Evolutionary conservation across 2,329 filamentous ascomycete genomes (phyloP).

Genomic region (Clonostachys rosea): DNA sequence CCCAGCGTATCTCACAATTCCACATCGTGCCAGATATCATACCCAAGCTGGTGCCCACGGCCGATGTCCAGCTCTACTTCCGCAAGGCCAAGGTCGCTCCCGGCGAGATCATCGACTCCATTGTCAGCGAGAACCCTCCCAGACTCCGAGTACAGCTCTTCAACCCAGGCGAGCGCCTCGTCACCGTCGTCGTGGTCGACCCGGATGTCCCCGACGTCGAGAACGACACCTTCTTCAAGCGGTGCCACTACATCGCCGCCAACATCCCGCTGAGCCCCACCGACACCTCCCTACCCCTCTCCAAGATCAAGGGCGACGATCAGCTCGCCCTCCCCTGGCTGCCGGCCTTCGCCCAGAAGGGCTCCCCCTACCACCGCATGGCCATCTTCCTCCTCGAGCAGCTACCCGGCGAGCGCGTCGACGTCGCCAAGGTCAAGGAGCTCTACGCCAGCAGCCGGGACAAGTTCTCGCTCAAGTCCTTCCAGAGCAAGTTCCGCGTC

Average conservation of each 20-base stretch:
- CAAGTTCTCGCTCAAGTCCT: conserved; percentile 69
- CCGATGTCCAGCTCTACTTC: conserved; percentile 81
- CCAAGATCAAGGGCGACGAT: conserved; percentile 49
- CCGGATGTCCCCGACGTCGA: conserved; percentile 81
- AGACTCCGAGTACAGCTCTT: conserved; percentile 83
- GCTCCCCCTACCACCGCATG: conserved; percentile 85
- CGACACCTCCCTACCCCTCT: conserved; percentile 60
- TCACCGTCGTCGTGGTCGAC: conserved; percentile 83
- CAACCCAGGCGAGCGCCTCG: conserved; percentile 72
- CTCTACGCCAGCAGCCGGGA: conserved; percentile 47
- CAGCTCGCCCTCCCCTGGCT: conserved; percentile 79
- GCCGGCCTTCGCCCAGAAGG: conserved; percentile 83
- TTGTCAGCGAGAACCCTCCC: conserved; percentile 67
- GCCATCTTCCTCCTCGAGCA: conserved; percentile 83
- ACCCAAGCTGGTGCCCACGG: conserved; percentile 69
- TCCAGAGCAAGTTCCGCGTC: conserved; percentile 65
- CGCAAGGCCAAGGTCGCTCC: conserved; percentile 64
- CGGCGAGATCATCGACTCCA: conserved; percentile 73
- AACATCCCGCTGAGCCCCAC: conserved; percentile 50
- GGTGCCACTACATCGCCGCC: conserved; percentile 82
- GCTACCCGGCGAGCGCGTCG: conserved; percentile 50
- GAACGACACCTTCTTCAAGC: conserved; percentile 69
- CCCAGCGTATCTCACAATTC: conserved; percentile 84
- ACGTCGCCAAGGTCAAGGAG: conserved; percentile 52
- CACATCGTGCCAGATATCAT: conserved; percentile 85